Conservation (phyloP, 2,329 filamentous ascomycete species). For the Onygena corvina region DNA sequence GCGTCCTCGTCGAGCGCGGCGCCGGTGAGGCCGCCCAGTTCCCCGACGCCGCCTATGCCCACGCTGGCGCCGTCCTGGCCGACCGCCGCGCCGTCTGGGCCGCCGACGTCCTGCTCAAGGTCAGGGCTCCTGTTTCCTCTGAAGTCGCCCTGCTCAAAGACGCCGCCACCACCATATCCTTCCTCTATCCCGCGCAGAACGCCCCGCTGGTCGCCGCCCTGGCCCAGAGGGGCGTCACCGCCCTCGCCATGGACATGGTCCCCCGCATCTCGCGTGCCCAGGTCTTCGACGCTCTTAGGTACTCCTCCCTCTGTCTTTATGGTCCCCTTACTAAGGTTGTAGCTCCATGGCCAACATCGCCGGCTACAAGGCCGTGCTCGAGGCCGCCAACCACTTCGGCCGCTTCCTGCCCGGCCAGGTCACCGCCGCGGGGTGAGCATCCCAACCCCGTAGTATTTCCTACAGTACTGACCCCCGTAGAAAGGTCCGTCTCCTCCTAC, state of each 20-base stretch:
- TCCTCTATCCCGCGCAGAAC: conserved; percentile 74
- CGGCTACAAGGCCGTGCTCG: conserved; percentile 81
- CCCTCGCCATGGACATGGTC: conserved; percentile 88
- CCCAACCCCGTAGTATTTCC: not conserved
- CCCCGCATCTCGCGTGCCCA: conserved; percentile 81
- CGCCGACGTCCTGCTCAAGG: conserved; percentile 72
- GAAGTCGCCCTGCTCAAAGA: conserved; percentile 58
- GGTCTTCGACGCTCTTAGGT: conserved; percentile 65
- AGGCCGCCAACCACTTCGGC: conserved; percentile 81
- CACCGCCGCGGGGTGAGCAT: conserved; percentile 60
- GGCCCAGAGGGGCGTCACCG: conserved; percentile 56
- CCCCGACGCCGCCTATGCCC: conserved; percentile 61
- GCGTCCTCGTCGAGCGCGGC: conserved; percentile 65
- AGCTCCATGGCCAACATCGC: conserved; percentile 93
- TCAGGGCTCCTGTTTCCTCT: conserved; percentile 55
- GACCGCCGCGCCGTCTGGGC: conserved; percentile 59
- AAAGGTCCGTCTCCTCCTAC: conserved; percentile 13
- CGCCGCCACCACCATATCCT: conserved; percentile 65
- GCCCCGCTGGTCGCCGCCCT: conserved; percentile 61
- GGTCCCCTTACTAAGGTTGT: not conserved
- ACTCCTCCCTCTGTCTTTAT: conserved; percentile 7
- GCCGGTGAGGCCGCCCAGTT: conserved; percentile 71
- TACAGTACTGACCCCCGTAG: conserved; percentile 20
- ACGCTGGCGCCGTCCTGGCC: conserved; percentile 66
- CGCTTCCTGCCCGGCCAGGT: conserved; percentile 81